Conservation (phyloP, 2,329 filamentous ascomycete genomes). For the Fusarium secorum region DNA sequence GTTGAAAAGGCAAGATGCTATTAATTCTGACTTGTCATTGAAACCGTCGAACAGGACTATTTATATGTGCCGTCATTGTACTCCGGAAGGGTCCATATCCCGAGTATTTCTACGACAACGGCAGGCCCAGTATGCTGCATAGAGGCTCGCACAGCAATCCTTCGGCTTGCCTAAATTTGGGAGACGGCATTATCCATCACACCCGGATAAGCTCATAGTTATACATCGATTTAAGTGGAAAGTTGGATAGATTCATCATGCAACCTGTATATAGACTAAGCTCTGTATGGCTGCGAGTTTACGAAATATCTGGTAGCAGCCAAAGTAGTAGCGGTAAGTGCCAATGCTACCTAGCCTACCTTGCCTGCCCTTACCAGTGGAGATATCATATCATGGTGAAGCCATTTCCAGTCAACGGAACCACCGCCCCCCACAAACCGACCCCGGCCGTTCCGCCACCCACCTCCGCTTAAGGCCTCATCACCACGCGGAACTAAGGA, state of each 20-base stretch:
- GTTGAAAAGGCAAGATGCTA: background rate
- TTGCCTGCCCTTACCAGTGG: background rate
- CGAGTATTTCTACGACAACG: background rate
- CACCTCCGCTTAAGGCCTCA: background rate
- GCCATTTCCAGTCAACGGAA: background rate
- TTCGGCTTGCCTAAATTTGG: background rate
- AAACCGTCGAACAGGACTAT: background rate
- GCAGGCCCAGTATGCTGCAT: background rate
- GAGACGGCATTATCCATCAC: too few relatives aligned
- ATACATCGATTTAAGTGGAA: background rate
- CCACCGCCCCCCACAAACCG: background rate
- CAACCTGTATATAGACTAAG: background rate
- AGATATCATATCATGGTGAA: background rate
- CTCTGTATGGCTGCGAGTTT: background rate
- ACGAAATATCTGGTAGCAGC: background rate
- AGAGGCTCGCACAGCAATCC: background rate
- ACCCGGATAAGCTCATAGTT: too few relatives aligned
- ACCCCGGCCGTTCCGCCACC: background rate
- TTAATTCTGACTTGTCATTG: background rate
- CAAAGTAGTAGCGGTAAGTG: background rate
- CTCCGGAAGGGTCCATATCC: background rate
- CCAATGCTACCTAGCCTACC: background rate
- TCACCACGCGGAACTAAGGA: too few relatives aligned
- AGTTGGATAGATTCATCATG: background rate
- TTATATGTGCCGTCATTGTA: background rate